A percentile compares a stretch with the other conserved stretches of the same genome.
Evolutionary conservation across 805 yeast species (phyloP).

Genomic region (Tetrapisispora taiwanensis): DNA sequence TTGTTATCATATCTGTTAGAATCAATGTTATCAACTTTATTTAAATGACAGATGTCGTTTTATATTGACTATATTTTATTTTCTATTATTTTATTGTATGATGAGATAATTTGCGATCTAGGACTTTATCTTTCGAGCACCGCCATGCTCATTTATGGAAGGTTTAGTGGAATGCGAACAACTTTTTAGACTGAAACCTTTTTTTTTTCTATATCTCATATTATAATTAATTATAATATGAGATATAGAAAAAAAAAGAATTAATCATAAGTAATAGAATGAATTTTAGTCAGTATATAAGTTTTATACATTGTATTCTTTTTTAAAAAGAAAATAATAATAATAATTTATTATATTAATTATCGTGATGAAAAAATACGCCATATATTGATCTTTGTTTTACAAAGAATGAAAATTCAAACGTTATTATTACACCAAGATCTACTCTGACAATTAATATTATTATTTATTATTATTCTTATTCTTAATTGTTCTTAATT

Average conservation of each 20-base stretch:
- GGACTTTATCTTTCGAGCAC: conserved; percentile 33
- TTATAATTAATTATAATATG: no score
- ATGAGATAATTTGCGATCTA: conserved; percentile 52
- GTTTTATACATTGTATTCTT: no score
- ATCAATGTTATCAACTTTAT: no score
- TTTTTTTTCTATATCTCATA: no score
- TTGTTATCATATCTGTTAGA: no score
- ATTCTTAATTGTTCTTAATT: no score
- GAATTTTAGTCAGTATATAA: background rate
- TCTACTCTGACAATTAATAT: conserved; percentile 30
- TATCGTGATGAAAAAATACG: conserved; percentile 32
- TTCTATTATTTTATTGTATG: conserved; percentile 18
- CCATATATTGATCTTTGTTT: conserved; percentile 21
- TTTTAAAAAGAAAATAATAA: no score
- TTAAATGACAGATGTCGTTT: conserved; percentile 4
- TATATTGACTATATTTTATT: conserved; percentile 1
- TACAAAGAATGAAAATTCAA: conserved; percentile 25
- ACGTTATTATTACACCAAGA: conserved; percentile 32
- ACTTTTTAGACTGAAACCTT: conserved; percentile 20
- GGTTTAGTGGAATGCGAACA: conserved; percentile 31
- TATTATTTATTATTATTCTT: background rate
- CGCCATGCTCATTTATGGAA: conserved; percentile 38
- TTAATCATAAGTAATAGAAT: no score
- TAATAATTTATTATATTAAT: background rate
- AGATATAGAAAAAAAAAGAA: no score